Evolutionary conservation across 768 basidiomycete genomes (phyloP).

Genomic region (Rhodotorula kratochvilovae): DNA sequence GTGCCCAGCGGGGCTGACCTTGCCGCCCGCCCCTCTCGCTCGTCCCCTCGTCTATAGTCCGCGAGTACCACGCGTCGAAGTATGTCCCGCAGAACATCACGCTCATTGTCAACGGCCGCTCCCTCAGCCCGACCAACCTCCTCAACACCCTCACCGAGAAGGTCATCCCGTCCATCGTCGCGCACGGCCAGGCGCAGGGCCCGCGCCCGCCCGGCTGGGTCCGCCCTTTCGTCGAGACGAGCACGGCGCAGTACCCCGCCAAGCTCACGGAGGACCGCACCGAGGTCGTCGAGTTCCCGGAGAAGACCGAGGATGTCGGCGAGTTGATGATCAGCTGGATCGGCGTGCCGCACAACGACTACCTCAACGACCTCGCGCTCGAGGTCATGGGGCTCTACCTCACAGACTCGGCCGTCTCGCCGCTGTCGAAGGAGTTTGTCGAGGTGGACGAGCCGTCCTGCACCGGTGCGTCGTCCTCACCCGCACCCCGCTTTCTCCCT

Average conservation of each 20-base stretch:
- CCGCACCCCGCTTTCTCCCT: not conserved
- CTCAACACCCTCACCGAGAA: slow-evolving; percentile 74
- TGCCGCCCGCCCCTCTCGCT: not conserved
- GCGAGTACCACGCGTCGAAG: slow-evolving; percentile 77
- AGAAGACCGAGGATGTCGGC: slow-evolving; percentile 87
- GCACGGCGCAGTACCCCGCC: slow-evolving; percentile 58
- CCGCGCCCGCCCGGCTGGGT: slow-evolving; percentile 70
- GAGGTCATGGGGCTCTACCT: slow-evolving; percentile 83
- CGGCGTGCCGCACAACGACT: slow-evolving; percentile 69
- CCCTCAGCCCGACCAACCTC: slow-evolving; percentile 66
- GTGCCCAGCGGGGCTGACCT: not conserved
- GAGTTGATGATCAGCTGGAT: slow-evolving; percentile 72
- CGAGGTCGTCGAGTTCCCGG: slow-evolving; percentile 83
- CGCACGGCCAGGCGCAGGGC: slow-evolving; percentile 68
- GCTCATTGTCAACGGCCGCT: slow-evolving; percentile 79
- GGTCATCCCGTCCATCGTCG: slow-evolving; percentile 74
- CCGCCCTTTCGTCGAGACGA: slow-evolving; percentile 85
- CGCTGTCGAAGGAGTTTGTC: slow-evolving; percentile 71
- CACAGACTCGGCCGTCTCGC: slow-evolving; percentile 58
- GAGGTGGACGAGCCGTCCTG: slow-evolving; percentile 87
- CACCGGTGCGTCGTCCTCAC: slow-evolving; percentile 51
- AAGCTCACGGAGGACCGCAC: slow-evolving; percentile 57
- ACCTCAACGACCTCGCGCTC: slow-evolving; percentile 72
- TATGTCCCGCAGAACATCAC: slow-evolving; percentile 93
- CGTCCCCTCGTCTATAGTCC: slow-evolving; percentile 55